Conservation (phyloP, 148 eudicot genomes). For the Nepenthes mirabilis region DNA sequence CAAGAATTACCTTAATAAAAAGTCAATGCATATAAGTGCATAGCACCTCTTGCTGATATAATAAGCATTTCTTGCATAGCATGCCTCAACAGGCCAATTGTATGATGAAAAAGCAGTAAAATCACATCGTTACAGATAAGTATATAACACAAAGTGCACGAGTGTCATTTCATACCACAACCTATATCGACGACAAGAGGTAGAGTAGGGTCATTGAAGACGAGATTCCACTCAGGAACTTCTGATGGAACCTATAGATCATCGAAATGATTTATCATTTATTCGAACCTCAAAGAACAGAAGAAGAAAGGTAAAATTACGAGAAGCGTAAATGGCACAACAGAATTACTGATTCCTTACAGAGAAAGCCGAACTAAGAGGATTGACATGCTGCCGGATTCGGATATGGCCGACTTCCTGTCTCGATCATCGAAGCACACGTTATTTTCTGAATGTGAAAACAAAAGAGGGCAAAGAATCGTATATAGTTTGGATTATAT, state of each 20-base stretch:
- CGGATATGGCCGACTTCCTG: conserved; percentile 77
- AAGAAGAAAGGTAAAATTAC: background rate
- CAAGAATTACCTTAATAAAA: too few relatives aligned
- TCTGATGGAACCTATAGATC: conserved; percentile 57
- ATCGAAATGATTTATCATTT: conserved; percentile 1
- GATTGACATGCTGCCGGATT: conserved; percentile 91
- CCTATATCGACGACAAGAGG: conserved; percentile 92
- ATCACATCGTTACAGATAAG: too few relatives aligned
- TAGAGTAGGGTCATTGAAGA: conserved; percentile 44
- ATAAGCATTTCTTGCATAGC: too few relatives aligned
- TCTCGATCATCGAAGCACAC: conserved; percentile 4
- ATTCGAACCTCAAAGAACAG: background rate
- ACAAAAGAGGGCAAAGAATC: background rate
- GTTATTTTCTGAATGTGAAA: background rate
- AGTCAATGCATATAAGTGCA: too few relatives aligned
- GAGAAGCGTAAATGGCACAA: background rate
- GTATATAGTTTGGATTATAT: background rate
- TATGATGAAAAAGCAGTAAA: too few relatives aligned
- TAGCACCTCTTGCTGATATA: too few relatives aligned
- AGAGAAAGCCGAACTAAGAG: conserved; percentile 43
- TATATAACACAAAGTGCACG: background rate
- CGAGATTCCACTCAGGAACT: conserved; percentile 75
- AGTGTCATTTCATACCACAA: conserved; percentile 36
- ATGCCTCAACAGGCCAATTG: too few relatives aligned
- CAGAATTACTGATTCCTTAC: conserved; percentile 18